Base-by-base conservation (phyloP, 495 filamentous ascomycete genomes). In the Neurospora sp. region DNA sequence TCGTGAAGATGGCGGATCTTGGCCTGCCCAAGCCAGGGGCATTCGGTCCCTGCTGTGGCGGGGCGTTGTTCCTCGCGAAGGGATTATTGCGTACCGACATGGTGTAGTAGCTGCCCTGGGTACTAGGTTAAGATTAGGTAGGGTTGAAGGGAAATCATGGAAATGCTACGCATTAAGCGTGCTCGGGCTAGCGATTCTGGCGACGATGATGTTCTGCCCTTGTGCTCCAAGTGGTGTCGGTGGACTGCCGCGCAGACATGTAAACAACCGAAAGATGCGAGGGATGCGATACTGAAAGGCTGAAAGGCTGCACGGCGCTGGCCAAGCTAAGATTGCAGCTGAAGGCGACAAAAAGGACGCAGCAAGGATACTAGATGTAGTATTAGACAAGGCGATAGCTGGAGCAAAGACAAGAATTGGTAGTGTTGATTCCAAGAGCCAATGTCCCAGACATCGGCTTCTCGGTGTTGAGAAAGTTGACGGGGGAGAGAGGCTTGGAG, bases 81-180 rank as follows among this genome's bases (percentile, higher is more conserved):
- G 91, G 91, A 83, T 91, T 94, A 78, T 89, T 92, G 74, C 93
- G 91, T 44, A 82, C 79, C 73, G 85, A 85, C 81, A 83, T 83
- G 75, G 75, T 70, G 78, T 75, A 31, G 70, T 27, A 72, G 31
- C 53, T 65, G 53, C 14, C 53, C 53, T 73, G 59, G 10, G 37
- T 72, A 65, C 53, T 65, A 65, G 53, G 53, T 65, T 17, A 35
- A 16, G 53, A 65, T 35, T 65, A 65, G 53, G 27, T 20, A 75
- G 70, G 9, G 22, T 22, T 20, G 37, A 39, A 71, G 40, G 40
- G 69, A 41, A 73, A 69, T 68, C 73, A 80, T 79, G 77, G 71
- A 73, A 35, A 75, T 70, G 65, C 70, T 74, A 37, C 44, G 69
- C 27, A 53, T 70, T 73, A 65, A 61, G 45, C 73, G 69, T 61